Conservation (phyloP, 768 basidiomycete species). For the Suillus bovinus region DNA sequence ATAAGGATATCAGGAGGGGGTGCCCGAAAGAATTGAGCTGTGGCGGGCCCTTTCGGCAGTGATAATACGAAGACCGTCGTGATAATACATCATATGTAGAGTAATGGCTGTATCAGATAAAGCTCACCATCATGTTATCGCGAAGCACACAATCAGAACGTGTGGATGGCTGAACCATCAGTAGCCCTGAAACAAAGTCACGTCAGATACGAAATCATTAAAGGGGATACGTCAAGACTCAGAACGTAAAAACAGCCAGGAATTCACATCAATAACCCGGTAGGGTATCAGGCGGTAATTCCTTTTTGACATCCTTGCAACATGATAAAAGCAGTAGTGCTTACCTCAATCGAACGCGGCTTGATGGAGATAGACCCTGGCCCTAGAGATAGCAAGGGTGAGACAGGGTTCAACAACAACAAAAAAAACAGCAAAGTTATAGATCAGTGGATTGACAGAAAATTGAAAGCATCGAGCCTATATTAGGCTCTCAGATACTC, state of each 20-base stretch:
- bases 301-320: slow-evolving; percentile 64
- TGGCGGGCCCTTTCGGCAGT: slow-evolving; percentile 92
- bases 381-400: background rate
- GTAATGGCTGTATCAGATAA: slow-evolving; percentile 5
- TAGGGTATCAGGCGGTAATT: slow-evolving; percentile 81
- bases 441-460: slow-evolving; percentile 68
- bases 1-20: slow-evolving; percentile 62
- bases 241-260: slow-evolving; percentile 77
- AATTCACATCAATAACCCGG: slow-evolving; percentile 64
- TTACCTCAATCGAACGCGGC: background rate
- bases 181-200: background rate
- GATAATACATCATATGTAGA: slow-evolving; percentile 66
- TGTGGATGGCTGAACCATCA: background rate
- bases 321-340: slow-evolving; percentile 11
- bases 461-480: slow-evolving; percentile 68
- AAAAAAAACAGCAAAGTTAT: slow-evolving; percentile 1
- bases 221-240: slow-evolving; percentile 33
- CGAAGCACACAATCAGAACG: slow-evolving; percentile 18
- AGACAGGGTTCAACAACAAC: background rate
- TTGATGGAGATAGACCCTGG: background rate
- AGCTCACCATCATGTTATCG: slow-evolving; percentile 34
- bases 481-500: slow-evolving; percentile 78
- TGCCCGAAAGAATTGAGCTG: slow-evolving; percentile 85
- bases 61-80: slow-evolving; percentile 91
- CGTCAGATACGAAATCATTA: background rate